These are phyloP conservation scores for Corinectria fuckeliana DNA, from an alignment of 2,329 filamentous ascomycete species.

Conservation along the genomic window DNA sequence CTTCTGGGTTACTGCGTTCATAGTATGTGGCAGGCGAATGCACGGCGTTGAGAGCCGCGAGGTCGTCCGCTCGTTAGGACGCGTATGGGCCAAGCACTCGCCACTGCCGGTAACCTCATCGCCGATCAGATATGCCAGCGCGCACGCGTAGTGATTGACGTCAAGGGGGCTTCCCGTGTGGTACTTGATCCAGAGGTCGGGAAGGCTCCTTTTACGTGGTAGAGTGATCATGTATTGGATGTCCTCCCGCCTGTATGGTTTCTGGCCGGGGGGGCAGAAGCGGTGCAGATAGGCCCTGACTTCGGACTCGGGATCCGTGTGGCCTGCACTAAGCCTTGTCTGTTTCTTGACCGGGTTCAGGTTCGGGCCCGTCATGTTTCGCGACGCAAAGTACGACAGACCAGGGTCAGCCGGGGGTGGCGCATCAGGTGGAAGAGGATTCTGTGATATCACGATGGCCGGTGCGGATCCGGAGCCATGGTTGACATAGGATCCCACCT, in stretches of 20 bases:
- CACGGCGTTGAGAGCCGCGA: slow-evolving; percentile 38
- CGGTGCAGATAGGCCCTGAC: slow-evolving; percentile 32
- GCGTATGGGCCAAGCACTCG: slow-evolving; percentile 24
- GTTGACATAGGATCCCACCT: slow-evolving; percentile 37
- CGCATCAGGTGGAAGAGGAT: slow-evolving; percentile 30
- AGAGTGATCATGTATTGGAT: slow-evolving; percentile 32
- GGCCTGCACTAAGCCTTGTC: background rate
- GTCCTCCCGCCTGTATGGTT: slow-evolving; percentile 29
- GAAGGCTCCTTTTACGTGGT: slow-evolving; percentile 34
- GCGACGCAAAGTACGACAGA: slow-evolving; percentile 7
- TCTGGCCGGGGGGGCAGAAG: slow-evolving; percentile 30
- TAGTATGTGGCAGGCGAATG: slow-evolving; percentile 32
- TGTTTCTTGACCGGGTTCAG: background rate
- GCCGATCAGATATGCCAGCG: slow-evolving; percentile 43
- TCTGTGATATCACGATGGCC: slow-evolving; percentile 39
- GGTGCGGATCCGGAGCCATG: slow-evolving; percentile 27
- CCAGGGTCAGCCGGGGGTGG: slow-evolving; percentile 28
- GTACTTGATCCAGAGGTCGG: slow-evolving; percentile 33
- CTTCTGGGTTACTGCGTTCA: slow-evolving; percentile 26
- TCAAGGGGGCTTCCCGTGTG: slow-evolving; percentile 33
- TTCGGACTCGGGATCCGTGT: background rate
- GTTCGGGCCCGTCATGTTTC: slow-evolving; percentile 2
- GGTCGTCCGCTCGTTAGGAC: background rate
- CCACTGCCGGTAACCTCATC: slow-evolving; percentile 30
- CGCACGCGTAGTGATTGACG: slow-evolving; percentile 36